Evolutionary conservation across 257 asterid genomes (phyloP), one percentile per base, ranked within the genome.

Genomic region (Nicotiana sylvestris): DNA sequence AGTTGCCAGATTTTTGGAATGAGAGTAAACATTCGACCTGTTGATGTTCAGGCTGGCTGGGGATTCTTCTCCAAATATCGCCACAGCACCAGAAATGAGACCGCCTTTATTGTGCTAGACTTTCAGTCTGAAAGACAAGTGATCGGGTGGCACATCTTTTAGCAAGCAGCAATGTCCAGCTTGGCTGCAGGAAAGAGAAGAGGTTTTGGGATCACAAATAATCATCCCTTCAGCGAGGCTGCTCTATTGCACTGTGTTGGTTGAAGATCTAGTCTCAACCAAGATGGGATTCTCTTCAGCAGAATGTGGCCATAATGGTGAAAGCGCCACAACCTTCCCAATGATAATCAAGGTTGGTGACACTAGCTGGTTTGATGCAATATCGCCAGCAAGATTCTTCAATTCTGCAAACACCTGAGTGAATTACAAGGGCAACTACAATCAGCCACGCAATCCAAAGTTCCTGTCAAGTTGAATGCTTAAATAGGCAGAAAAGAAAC

Each of bases 271-370:
- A 10, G 91, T 70, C 83, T 90, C 92, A 18, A 83, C 86, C 77
- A 92, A 87, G 46, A 84, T 53, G 29, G 93, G 82, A 61, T 86
- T 43, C 80, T 87, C 87, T 37, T 80, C 74, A 7, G 53, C 56
- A 53, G 92, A 82, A 83, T 89, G 82, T 4, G 89, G 89, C 98
- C 98, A 95, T 39, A 90, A 85, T 17, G 98, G 97, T 9, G 98
- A 93, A 80, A 95, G 94, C 56, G 94, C 89, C 16, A 95, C 98
- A 15, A 95, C 98, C 83, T 89, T 91, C 83, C 98, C 98, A 1
- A 95, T 91, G 83, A 95, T 88, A 76, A 95, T 89, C 81, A 95
- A 85, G 12, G 98, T 89, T 5, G 98, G 98, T 0, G 98, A 95
- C 37, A 89, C 91, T 37, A 95, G 87, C 86, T 89, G 89, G 66